These are phyloP conservation scores for Xylaria sp. DNA, from an alignment of 495 filamentous ascomycete species.

Conservation along the genomic window DNA sequence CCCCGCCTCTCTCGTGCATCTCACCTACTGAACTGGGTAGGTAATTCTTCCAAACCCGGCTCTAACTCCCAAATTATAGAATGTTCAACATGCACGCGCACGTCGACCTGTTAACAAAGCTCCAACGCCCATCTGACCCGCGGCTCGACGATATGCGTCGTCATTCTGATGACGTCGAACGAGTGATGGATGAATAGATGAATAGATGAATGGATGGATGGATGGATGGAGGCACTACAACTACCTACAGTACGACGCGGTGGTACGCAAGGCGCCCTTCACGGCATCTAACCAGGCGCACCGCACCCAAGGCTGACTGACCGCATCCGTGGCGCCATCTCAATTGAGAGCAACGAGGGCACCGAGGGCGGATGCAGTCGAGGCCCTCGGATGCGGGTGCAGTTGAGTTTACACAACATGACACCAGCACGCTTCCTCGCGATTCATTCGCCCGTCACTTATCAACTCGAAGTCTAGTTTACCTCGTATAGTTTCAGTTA, in stretches of 20 bases:
- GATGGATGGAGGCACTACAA: too few relatives aligned
- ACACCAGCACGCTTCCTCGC: neutral
- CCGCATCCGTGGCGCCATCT: neutral
- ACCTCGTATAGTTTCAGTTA: neutral
- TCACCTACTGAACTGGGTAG: constrained; percentile 1
- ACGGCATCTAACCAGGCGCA: neutral
- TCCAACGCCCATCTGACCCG: neutral
- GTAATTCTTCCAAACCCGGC: neutral
- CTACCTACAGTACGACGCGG: neutral
- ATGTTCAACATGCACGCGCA: neutral
- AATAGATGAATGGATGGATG: neutral
- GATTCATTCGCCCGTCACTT: neutral
- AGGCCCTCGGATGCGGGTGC: too few relatives aligned
- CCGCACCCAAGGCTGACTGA: neutral
- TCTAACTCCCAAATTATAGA: neutral
- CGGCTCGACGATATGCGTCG: neutral
- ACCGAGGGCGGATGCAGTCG: neutral
- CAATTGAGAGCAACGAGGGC: neutral
- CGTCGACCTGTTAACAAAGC: neutral
- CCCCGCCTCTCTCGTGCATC: neutral
- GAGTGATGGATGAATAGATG: neutral
- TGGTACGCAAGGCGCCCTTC: neutral
- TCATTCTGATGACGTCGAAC: neutral
- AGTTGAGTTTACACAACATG: neutral
- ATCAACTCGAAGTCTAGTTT: too few relatives aligned